A percentile compares a stretch with the other conserved stretches of the same genome.
phyloP scores from a whole-genome alignment of 179 eudicot genomes.

The Heliamphora pulchella region DNA sequence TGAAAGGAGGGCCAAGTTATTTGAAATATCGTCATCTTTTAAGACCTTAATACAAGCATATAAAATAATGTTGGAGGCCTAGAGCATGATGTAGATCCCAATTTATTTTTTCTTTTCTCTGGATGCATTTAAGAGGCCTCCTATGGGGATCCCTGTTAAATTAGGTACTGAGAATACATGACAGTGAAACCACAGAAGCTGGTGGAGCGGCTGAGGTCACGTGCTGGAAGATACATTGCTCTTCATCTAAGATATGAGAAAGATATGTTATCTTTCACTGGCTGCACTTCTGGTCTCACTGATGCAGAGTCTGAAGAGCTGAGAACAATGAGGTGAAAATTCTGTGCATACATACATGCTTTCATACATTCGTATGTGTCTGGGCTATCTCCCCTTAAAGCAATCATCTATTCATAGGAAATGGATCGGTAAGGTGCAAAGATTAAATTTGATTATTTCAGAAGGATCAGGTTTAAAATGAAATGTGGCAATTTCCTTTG shows the following conservation, averaged over 20 bases:
- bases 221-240: slow-evolving; percentile 61
- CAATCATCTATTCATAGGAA: neutral
- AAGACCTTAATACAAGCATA: neutral
- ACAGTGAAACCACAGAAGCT: slow-evolving; percentile 87
- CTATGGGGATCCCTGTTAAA: slow-evolving; percentile 36
- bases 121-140: slow-evolving; percentile 28
- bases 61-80: neutral
- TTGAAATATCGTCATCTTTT: neutral
- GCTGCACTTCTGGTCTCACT: slow-evolving; percentile 85
- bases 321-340: slow-evolving; percentile 61
- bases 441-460: neutral
- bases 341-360: neutral
- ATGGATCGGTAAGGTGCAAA: neutral
- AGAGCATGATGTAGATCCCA: neutral
- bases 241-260: slow-evolving; percentile 93
- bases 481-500: neutral
- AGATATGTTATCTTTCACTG: slow-evolving; percentile 94
- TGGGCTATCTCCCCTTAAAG: neutral
- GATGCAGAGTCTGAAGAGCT: slow-evolving; percentile 82
- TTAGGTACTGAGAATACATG: slow-evolving; percentile 71
- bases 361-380: neutral
- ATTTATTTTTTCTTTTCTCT: neutral
- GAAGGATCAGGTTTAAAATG: neutral
- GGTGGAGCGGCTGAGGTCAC: slow-evolving; percentile 78
- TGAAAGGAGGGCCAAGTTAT: neutral